Conservation (phyloP, 352 stramenopile genomes). For the Pythium guiyangense region DNA sequence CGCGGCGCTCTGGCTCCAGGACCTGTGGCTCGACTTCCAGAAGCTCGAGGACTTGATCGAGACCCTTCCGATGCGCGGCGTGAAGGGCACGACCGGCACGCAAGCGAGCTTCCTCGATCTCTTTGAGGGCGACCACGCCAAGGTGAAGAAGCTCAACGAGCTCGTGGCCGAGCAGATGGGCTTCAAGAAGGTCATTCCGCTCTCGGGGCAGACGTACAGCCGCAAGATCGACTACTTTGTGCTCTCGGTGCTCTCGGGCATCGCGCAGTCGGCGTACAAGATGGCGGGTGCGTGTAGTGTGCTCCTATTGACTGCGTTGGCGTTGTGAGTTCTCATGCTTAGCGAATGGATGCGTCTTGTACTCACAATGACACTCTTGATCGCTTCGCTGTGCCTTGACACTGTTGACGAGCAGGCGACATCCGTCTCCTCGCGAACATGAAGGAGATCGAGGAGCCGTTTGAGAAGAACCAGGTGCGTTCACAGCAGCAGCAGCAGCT, state of each 20-base stretch:
- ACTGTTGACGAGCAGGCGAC: conserved; percentile 57
- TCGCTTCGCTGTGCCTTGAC: background rate
- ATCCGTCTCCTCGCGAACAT: conserved; percentile 98
- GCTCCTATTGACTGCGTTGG: too few species aligned
- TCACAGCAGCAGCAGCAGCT: too few species aligned
- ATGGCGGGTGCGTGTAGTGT: conserved; percentile 82
- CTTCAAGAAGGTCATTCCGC: conserved; percentile 95
- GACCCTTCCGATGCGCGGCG: conserved; percentile 94
- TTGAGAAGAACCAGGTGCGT: conserved; percentile 87
- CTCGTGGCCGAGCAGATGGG: conserved; percentile 96
- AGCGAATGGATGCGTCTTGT: background rate
- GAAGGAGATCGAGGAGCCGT: conserved; percentile 97
- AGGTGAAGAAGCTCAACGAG: conserved; percentile 94
- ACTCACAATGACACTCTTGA: background rate
- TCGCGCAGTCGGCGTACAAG: conserved; percentile 98
- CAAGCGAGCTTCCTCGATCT: conserved; percentile 98
- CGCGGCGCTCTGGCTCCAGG: conserved; percentile 97
- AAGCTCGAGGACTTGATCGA: conserved; percentile 95
- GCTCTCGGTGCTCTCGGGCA: conserved; percentile 93
- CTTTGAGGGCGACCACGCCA: conserved; percentile 98
- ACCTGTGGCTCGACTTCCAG: conserved; percentile 96
- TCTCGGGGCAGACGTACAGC: conserved; percentile 99
- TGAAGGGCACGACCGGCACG: conserved; percentile 99
- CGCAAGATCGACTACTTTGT: conserved; percentile 98
- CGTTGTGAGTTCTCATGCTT: too few species aligned